Evolutionary conservation across 352 stramenopile genomes (phyloP), one percentile per base, ranked within the genome.

Genomic region (Aphanomyces stellatus): DNA sequence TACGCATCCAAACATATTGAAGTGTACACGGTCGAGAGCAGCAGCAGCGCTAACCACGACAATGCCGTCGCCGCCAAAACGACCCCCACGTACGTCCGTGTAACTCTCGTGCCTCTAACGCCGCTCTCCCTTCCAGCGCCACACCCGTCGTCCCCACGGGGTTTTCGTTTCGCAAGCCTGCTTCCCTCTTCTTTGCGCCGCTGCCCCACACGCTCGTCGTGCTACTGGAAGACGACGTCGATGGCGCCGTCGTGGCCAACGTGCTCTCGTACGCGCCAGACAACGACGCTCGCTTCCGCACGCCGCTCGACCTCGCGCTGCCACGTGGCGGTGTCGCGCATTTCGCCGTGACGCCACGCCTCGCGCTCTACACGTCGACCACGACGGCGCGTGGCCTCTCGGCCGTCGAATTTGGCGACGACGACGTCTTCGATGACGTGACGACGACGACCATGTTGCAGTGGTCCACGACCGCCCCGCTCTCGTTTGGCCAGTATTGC

Each of bases 401-500:
- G 34, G n/a, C n/a, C 13, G 24, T 67, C 6, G 46, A 33, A 15
- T 19, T 17, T 13, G 24, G 40, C 5, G 46, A 43, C 22, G 60
- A 67, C 60, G 60, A 59, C 22, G 17, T 30, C 22, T 28, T 59
- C 19, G 15, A 43, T 41, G 48, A 24, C 37, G 28, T 1, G 22
- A 65, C 27, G 8, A 31, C 34, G 10, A 57, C 35, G 15, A 3
- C 28, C 59, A 15, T 42, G 62, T 22, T 51, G 6, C 24, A 53
- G 48, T 65, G 82, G 10, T 74, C 72, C 4, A 71, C 70, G 0
- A 49, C 15, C 15, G 53, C 76, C 4, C 73, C 81, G 41, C 74
- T 93, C 8, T 79, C 65, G 6, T 62, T 91, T 1, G 77, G 84
- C 15, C 80, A 93, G 60, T 93, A 90, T 51, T 77, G 81, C 61